Evolutionary conservation across 352 stramenopile genomes (phyloP).

Genomic region (Pilasporangium apinafurcum): DNA sequence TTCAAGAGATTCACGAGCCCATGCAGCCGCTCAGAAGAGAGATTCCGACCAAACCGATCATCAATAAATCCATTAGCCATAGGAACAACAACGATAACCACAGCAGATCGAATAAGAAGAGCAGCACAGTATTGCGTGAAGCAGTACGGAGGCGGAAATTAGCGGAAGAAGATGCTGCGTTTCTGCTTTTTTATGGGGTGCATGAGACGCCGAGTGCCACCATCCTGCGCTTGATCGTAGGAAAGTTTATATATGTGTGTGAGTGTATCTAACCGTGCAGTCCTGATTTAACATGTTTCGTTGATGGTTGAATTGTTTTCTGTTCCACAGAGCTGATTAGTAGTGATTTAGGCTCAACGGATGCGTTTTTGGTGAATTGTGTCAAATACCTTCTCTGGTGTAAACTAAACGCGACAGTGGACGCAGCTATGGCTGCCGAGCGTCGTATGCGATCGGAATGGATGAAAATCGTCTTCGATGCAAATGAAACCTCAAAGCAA

Average conservation of each 20-base stretch:
- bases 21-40: too few relatives aligned
- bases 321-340: conserved; percentile 46
- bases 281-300: conserved; percentile 1
- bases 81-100: too few relatives aligned
- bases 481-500: conserved; percentile 11
- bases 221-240: conserved; percentile 51
- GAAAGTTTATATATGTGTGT: conserved; percentile 14
- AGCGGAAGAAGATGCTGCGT: conserved; percentile 58
- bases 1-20: too few relatives aligned
- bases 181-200: conserved; percentile 62
- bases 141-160: conserved; percentile 18
- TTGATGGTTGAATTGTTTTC: not conserved
- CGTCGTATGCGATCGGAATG: conserved; percentile 52
- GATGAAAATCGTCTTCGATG: conserved; percentile 79
- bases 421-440: conserved; percentile 23
- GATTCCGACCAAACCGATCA: too few relatives aligned
- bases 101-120: not conserved
- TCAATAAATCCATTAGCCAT: too few relatives aligned
- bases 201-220: conserved; percentile 33
- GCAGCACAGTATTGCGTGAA: not conserved
- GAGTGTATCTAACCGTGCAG: not conserved
- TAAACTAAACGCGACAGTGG: conserved; percentile 37
- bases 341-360: conserved; percentile 20
- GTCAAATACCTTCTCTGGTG: conserved; percentile 48
- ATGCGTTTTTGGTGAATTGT: conserved; percentile 18